These are phyloP conservation scores for Psidium guajava DNA, from an alignment of 345 rosid species.

Conservation along the genomic window DNA sequence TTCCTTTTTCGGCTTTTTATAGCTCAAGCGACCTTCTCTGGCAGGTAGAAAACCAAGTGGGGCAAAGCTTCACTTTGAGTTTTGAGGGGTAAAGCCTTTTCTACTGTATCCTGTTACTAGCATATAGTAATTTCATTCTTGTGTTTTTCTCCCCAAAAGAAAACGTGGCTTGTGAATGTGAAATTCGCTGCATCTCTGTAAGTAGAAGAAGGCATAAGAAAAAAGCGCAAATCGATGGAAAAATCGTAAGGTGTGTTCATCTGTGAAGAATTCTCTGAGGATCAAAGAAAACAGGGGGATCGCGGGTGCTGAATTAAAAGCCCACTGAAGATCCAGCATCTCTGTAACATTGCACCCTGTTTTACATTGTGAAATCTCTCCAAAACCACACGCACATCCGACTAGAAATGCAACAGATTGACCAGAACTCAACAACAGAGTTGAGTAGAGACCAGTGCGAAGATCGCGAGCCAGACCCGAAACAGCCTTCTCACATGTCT, in stretches of 20 bases:
- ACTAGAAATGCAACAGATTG: background rate
- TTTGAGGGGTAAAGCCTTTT: background rate
- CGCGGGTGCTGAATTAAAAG: background rate
- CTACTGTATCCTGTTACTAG: background rate
- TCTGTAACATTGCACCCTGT: background rate
- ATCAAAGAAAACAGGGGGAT: too few relatives aligned
- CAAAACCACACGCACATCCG: background rate
- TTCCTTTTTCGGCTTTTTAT: background rate
- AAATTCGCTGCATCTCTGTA: background rate
- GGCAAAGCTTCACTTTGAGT: slow-evolving; percentile 47
- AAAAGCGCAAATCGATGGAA: background rate
- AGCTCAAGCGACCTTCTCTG: background rate
- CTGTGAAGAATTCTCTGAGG: background rate
- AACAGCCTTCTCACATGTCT: background rate
- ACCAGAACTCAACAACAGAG: background rate
- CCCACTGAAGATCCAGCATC: background rate
- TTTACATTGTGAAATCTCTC: background rate
- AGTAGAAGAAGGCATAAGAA: background rate
- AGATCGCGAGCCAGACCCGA: background rate
- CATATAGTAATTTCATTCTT: background rate
- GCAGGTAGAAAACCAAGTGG: slow-evolving; percentile 23
- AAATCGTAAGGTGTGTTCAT: background rate
- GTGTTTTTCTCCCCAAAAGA: background rate
- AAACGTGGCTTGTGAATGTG: background rate
- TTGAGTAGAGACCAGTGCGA: background rate